Evolutionary conservation across 495 filamentous ascomycete species (phyloP).

Genomic region (Hyaloscypha bicolor): DNA sequence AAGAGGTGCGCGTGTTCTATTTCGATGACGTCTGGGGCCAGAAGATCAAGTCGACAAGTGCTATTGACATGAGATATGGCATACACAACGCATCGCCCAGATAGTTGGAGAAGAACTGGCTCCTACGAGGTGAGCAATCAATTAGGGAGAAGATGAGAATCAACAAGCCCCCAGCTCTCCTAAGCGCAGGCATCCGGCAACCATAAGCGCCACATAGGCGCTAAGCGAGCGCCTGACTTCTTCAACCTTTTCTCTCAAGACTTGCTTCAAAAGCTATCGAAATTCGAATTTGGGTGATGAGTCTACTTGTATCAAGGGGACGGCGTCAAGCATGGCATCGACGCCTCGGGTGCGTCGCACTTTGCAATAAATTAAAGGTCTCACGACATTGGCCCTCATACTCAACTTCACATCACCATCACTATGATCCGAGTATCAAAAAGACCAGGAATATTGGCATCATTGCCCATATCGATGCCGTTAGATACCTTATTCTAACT

Average conservation of each 20-base stretch:
- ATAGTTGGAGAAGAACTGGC: conserved; percentile 8
- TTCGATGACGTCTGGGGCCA: conserved; percentile 16
- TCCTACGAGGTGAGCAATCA: conserved; percentile 9
- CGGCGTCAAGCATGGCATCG: conserved; percentile 28
- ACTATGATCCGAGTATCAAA: conserved; percentile 36
- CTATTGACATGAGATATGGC: not conserved
- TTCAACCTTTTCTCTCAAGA: not conserved
- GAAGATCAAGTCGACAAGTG: not conserved
- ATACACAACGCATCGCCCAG: not conserved
- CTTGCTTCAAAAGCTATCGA: not conserved
- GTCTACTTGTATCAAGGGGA: conserved; percentile 22
- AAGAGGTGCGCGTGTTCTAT: not conserved
- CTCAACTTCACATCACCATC: conserved; percentile 20
- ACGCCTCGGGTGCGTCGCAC: conserved; percentile 12
- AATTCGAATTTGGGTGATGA: conserved; percentile 25
- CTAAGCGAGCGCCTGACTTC: conserved; percentile 18
- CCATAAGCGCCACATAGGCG: conserved; percentile 22
- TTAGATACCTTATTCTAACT: conserved; percentile 41
- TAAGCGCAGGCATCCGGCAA: conserved; percentile 19
- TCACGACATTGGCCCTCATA: conserved; percentile 3
- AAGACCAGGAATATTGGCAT: conserved; percentile 94
- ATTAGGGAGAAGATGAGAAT: not conserved
- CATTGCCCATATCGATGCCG: conserved; percentile 98
- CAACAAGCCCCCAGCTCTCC: not conserved
- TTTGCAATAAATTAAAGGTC: not conserved